Evolutionary conservation across 2,329 filamentous ascomycete genomes (phyloP), one percentile per base, ranked within the genome.

Genomic region (Exophiala sideris): DNA sequence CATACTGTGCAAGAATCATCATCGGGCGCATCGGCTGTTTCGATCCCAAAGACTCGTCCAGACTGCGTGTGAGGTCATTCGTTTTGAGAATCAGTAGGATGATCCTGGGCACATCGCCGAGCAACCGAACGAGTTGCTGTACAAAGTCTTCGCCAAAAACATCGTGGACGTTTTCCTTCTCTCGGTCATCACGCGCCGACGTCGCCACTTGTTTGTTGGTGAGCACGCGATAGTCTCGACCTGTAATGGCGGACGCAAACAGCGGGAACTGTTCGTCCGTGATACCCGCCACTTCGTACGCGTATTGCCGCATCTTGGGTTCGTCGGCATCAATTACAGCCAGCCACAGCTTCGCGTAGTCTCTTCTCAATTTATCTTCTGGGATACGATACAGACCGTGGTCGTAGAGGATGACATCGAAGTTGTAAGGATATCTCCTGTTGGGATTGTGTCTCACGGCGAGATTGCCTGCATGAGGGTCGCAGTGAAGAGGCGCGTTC

Each of bases 301-400:
- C 87, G 69, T 96, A 95, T 65, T 86, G 84, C 62, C 90, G 87
- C 94, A 99, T 99, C 16, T 79, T 78, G 2, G 79, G 73, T 73
- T 96, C 86, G 66, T 99, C 89, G 0, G 88, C 87, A 63, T 97
- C 89, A 48, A 99, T 87, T 20, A 99, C 89, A 4, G 94, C 91
- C 9, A 99, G 84, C 94, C 94, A 99, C 69, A 99, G 87, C 71
- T 96, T 95, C 48, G 94, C 94, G 66, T 99, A 99, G 14, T 87
- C 89, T 20, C 91, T 84, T 48, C 91, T 86, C 24, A 96, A 73
- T 1, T 83, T 74, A 52, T 84, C 76, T 0, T 91, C 89, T 48
- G 97, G 97, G 63, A 95, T 89, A 54, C 95, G 88, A 72, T 99
- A 99, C 2, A 99, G 79, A 2, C 94, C 95, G 70, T 99, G 94